A percentile compares a stretch with the other conserved stretches of the same genome.
Conservation (phyloP, 225 moss, liverwort and hornwort species). For the Physcomitrium patens region DNA sequence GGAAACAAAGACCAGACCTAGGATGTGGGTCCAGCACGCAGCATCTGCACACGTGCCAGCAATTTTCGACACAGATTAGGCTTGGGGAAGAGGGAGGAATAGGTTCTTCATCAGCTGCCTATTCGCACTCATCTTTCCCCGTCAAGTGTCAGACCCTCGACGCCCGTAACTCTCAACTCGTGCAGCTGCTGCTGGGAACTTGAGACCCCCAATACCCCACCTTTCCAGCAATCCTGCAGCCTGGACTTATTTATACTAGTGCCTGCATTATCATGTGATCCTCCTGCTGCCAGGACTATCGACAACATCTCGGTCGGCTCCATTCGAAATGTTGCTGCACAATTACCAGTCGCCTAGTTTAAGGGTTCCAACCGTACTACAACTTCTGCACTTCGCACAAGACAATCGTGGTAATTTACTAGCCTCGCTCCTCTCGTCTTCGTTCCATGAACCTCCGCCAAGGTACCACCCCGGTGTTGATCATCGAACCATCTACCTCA, state of each 20-base stretch:
- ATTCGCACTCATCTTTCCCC: conserved; percentile 8
- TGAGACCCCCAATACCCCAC: not conserved
- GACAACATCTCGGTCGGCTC: too few species aligned
- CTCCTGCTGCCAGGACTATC: too few species aligned
- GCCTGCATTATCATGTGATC: not conserved
- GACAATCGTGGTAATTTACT: too few species aligned
- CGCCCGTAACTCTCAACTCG: not conserved
- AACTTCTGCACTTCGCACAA: too few species aligned
- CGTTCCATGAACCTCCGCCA: too few species aligned
- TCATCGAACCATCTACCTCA: too few species aligned
- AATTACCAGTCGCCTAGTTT: too few species aligned
- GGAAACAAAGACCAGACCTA: not conserved
- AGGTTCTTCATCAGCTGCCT: not conserved
- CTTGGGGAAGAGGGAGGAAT: conserved; percentile 1
- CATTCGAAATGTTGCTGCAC: too few species aligned
- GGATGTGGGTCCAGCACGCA: conserved; percentile 15
- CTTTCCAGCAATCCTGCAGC: not conserved
- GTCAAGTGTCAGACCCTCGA: conserved; percentile 24
- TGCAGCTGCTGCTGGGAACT: not conserved
- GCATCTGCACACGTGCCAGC: conserved; percentile 33
- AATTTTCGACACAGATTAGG: conserved; percentile 16
- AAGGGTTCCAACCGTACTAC: too few species aligned
- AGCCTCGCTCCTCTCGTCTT: too few species aligned
- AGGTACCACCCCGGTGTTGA: too few species aligned
- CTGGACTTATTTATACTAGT: too few species aligned